Percentiles rank a stretch among this genome's conserved stretches.
phyloP scores from a whole-genome alignment of 495 filamentous ascomycete species.

The Amorphotheca resinae region DNA sequence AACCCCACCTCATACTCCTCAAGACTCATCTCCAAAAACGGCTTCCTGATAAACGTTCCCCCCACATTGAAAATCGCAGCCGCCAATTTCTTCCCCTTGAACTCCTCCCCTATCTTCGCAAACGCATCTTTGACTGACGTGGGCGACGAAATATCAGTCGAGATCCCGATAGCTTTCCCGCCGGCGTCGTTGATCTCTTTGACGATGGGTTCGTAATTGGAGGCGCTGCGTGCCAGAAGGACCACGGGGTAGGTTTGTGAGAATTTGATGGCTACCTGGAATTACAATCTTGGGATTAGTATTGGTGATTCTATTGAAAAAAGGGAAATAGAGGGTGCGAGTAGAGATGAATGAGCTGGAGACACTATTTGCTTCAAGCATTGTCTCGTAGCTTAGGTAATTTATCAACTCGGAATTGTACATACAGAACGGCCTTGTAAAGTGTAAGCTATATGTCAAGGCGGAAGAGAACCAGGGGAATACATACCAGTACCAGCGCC shows the following conservation, averaged over 20 bases:
- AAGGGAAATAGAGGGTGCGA: too few species aligned
- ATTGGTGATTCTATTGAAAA: not conserved
- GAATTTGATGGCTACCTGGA: constrained; percentile 44
- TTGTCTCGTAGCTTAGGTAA: too few species aligned
- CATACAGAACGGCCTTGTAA: not conserved
- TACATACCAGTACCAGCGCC: constrained; percentile 53
- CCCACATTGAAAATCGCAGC: constrained; percentile 80
- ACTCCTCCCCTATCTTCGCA: constrained; percentile 42
- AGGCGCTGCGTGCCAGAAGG: constrained; percentile 48
- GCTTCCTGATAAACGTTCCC: constrained; percentile 57
- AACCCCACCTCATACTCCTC: constrained; percentile 50
- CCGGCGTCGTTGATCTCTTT: constrained; percentile 50
- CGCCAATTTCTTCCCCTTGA: constrained; percentile 40
- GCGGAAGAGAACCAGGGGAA: constrained; percentile 1
- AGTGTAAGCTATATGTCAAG: not conserved
- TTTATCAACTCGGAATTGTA: too few species aligned
- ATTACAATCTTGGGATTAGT: constrained; percentile 4
- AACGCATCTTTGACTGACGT: constrained; percentile 46
- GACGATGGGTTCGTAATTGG: constrained; percentile 46
- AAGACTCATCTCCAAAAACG: constrained; percentile 62
- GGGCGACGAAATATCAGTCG: constrained; percentile 48
- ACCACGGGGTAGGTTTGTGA: constrained; percentile 51
- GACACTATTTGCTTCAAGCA: too few species aligned
- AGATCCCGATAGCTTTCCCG: constrained; percentile 54
- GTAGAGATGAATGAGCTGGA: too few species aligned